These are phyloP conservation scores for Polyporus tsugae DNA, from an alignment of 1,284 basidiomycete species.

Conservation along the genomic window DNA sequence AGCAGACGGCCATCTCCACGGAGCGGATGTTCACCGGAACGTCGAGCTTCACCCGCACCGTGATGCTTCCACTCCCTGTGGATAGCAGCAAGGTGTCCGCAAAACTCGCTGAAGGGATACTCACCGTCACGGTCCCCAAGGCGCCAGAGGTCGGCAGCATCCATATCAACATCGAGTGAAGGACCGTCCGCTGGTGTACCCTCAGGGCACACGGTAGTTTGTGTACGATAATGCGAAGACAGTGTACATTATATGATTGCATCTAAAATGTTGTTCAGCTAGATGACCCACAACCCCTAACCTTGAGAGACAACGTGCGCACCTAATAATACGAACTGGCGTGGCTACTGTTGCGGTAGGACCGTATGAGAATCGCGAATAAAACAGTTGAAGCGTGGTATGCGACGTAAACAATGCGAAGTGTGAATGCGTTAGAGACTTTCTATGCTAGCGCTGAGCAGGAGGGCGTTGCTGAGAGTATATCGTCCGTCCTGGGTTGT, in stretches of 20 bases:
- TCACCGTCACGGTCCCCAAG: slow-evolving; percentile 70
- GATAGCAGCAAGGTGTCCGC: slow-evolving; percentile 67
- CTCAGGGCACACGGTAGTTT: not conserved
- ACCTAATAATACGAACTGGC: not conserved
- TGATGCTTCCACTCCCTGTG: slow-evolving; percentile 72
- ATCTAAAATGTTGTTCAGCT: not conserved
- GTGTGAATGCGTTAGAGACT: not conserved
- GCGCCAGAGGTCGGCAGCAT: slow-evolving; percentile 63
- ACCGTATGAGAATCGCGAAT: not conserved
- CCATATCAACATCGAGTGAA: slow-evolving; percentile 44
- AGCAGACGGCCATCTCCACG: slow-evolving; percentile 55
- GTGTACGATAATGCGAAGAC: slow-evolving; percentile 20
- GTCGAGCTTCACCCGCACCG: slow-evolving; percentile 68
- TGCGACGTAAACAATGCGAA: not conserved
- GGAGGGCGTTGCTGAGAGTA: slow-evolving; percentile 38
- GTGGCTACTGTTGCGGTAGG: not conserved
- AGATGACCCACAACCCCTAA: not conserved
- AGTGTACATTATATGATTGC: slow-evolving; percentile 26
- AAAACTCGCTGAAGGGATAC: slow-evolving; percentile 72
- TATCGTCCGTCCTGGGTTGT: slow-evolving; percentile 43
- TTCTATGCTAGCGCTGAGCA: slow-evolving; percentile 7
- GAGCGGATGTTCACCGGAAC: slow-evolving; percentile 66
- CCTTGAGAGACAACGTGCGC: not conserved
- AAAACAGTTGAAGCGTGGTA: not conserved
- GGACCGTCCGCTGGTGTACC: not conserved